These are phyloP conservation scores for Colletotrichum scovillei DNA, from an alignment of 2,329 filamentous ascomycete genomes.

Conservation along the genomic window DNA sequence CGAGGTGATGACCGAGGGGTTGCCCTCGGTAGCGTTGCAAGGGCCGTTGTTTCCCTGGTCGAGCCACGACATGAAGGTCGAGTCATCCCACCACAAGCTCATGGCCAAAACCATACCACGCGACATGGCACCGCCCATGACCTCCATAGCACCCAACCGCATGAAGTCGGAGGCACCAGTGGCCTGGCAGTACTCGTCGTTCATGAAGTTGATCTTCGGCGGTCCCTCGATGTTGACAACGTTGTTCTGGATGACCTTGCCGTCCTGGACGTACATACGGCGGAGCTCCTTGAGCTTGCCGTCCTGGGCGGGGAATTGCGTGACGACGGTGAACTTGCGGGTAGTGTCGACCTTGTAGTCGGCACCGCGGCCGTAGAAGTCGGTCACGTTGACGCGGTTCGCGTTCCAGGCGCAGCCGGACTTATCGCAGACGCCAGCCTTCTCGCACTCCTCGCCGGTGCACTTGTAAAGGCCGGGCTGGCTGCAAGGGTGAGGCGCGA, in stretches of 20 bases:
- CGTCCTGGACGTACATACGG: slow-evolving; percentile 61
- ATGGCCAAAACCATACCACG: slow-evolving; percentile 65
- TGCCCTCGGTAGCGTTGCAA: slow-evolving; percentile 64
- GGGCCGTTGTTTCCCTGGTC: slow-evolving; percentile 63
- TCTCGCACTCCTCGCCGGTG: slow-evolving; percentile 42
- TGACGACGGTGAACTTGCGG: slow-evolving; percentile 50
- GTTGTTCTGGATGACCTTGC: slow-evolving; percentile 55
- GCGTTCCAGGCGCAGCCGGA: slow-evolving; percentile 52
- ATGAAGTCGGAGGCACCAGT: slow-evolving; percentile 41
- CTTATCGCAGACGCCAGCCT: slow-evolving; percentile 49
- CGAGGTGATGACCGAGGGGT: slow-evolving; percentile 58
- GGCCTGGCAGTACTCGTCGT: slow-evolving; percentile 42
- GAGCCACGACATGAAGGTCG: slow-evolving; percentile 68
- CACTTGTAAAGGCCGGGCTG: slow-evolving; percentile 54
- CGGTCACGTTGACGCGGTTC: slow-evolving; percentile 41
- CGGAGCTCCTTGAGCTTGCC: slow-evolving; percentile 56
- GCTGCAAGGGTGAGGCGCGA: slow-evolving; percentile 70
- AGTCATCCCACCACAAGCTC: slow-evolving; percentile 66
- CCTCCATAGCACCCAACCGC: slow-evolving; percentile 51
- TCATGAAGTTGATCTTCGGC: slow-evolving; percentile 42
- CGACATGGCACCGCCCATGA: slow-evolving; percentile 55
- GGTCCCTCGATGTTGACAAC: slow-evolving; percentile 38
- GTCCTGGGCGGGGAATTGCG: slow-evolving; percentile 51
- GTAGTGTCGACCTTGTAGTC: slow-evolving; percentile 41
- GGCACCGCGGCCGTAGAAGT: slow-evolving; percentile 38